These are phyloP conservation scores for Chrysanthemum makinoi DNA, from an alignment of 129 eudicot genomes.

Conservation along the genomic window DNA sequence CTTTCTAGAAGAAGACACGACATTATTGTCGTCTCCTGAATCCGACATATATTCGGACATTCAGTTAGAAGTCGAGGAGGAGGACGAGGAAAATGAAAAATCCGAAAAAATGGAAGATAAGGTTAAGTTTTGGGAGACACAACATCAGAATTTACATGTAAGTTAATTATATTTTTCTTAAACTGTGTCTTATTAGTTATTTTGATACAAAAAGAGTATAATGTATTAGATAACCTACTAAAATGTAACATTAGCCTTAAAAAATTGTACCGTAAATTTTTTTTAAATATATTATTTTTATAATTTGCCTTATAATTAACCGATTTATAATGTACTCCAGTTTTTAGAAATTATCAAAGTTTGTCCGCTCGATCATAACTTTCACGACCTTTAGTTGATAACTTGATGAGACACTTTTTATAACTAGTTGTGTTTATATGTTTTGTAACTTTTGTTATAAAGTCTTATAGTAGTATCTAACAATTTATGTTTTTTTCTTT, in stretches of 20 bases:
- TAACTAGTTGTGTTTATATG: too few species aligned
- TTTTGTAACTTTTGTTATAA: background rate
- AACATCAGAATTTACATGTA: conserved; percentile 63
- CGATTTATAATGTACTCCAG: too few species aligned
- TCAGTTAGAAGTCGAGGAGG: conserved; percentile 30
- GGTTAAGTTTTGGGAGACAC: conserved; percentile 67
- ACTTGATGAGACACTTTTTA: too few species aligned
- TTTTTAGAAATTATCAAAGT: too few species aligned
- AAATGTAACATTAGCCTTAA: too few species aligned
- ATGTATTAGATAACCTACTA: too few species aligned
- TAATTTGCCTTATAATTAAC: too few species aligned
- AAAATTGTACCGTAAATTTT: too few species aligned
- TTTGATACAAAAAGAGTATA: too few species aligned
- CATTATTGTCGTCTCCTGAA: conserved; percentile 39
- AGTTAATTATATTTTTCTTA: conserved; percentile 14
- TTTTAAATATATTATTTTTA: too few species aligned
- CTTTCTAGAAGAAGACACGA: conserved; percentile 51
- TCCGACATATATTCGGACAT: conserved; percentile 15
- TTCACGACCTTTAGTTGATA: too few species aligned
- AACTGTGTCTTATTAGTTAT: background rate
- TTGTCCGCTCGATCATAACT: too few species aligned
- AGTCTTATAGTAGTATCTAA: background rate
- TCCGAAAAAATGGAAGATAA: conserved; percentile 38
- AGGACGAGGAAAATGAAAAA: conserved; percentile 37
- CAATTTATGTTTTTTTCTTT: background rate